Conservation (phyloP, 176 grass and related monocot species). For the Areca catechu region DNA sequence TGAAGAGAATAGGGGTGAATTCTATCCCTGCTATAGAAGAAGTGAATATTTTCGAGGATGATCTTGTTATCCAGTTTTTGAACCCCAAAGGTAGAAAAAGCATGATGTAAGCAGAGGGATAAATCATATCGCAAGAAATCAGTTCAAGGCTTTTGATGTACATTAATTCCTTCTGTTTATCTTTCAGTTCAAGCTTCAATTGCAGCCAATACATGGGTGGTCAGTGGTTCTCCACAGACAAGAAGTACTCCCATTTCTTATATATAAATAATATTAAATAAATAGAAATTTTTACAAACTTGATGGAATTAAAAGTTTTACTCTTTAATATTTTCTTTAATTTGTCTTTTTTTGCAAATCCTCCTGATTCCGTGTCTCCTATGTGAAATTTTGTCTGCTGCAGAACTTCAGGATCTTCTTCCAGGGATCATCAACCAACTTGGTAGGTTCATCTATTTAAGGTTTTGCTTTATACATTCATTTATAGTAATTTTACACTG, state of each 20-base stretch:
- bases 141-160: no score
- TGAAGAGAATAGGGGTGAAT: constrained; percentile 96
- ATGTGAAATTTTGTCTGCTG: no score
- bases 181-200: constrained; percentile 95
- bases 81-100: constrained; percentile 68
- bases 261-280: background rate
- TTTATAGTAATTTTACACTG: no score
- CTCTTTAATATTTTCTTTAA: no score
- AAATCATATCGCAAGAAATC: no score
- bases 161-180: background rate
- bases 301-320: no score
- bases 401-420: constrained; percentile 97
- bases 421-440: constrained; percentile 94
- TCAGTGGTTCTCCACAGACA: constrained; percentile 86
- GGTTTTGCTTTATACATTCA: no score
- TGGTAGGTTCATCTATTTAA: constrained; percentile 23
- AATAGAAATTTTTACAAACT: background rate
- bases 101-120: no score
- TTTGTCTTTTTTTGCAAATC: no score
- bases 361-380: no score
- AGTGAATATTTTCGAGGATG: constrained; percentile 98
- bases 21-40: constrained; percentile 96
- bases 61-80: constrained; percentile 93
- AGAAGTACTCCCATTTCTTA: constrained; percentile 49
- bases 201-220: constrained; percentile 94